Evolutionary conservation across 2,329 filamentous ascomycete genomes (phyloP).

Genomic region (Pestalotiopsis fici): DNA sequence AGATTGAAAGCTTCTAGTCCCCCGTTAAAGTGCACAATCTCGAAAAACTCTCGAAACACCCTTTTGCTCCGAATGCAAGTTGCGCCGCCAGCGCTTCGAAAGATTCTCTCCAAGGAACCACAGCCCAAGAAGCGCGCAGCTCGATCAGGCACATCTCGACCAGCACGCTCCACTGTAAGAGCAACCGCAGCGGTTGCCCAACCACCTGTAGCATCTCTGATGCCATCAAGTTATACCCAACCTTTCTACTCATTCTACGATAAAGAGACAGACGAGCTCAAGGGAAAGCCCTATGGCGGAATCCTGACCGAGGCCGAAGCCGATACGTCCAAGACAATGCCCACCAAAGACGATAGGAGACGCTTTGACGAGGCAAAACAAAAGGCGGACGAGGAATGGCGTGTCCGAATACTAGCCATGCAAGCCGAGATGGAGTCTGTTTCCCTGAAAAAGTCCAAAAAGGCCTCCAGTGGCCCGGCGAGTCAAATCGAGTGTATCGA

Average conservation of each 20-base stretch:
- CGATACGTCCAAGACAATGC: conserved; percentile 87
- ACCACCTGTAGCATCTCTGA: conserved; percentile 57
- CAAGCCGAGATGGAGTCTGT: conserved; percentile 63
- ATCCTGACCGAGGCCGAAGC: conserved; percentile 88
- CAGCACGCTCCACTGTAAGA: conserved; percentile 31
- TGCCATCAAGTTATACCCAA: conserved; percentile 65
- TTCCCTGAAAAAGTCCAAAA: conserved; percentile 67
- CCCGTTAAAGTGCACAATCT: conserved; percentile 40
- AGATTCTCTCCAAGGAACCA: conserved; percentile 59
- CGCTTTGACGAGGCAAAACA: conserved; percentile 89
- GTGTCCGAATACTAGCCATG: conserved; percentile 59
- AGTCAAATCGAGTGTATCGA: conserved; percentile 99
- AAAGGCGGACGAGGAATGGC: conserved; percentile 91
- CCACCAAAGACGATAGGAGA: conserved; percentile 76
- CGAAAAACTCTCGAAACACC: conserved; percentile 38
- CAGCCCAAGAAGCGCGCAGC: conserved; percentile 53
- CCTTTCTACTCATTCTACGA: conserved; percentile 89
- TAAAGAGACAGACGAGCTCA: conserved; percentile 83
- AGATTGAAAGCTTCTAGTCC: conserved; percentile 50
- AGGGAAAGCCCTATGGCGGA: conserved; percentile 92
- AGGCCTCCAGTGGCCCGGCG: conserved; percentile 79
- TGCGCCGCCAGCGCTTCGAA: conserved; percentile 57
- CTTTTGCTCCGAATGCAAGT: conserved; percentile 62
- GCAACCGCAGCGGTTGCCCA: conserved; percentile 34
- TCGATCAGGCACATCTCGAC: conserved; percentile 32